phyloP scores from a whole-genome alignment of 345 rosid species.

The Hevea brasiliensis region DNA sequence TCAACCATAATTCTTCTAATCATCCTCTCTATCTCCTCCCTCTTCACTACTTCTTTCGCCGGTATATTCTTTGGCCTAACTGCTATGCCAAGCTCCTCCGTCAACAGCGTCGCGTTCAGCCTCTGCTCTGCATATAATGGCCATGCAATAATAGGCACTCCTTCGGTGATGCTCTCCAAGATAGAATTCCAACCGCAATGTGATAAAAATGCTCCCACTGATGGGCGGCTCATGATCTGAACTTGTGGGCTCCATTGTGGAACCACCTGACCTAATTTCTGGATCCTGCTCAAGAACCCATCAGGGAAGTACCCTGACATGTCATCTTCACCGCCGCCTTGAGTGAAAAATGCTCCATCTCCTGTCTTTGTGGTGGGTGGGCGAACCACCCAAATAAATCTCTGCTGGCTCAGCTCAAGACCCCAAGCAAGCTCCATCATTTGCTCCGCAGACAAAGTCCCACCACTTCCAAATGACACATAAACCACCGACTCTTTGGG shows the following conservation, averaged over 20 bases:
- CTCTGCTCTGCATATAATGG: conserved; percentile 71
- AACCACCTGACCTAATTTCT: conserved; percentile 39
- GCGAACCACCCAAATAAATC: conserved; percentile 56
- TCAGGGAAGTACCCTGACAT: conserved; percentile 38
- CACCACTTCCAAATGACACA: conserved; percentile 52
- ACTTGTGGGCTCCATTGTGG: conserved; percentile 60
- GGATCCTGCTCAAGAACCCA: conserved; percentile 50
- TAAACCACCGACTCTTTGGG: conserved; percentile 45
- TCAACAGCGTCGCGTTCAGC: conserved; percentile 61
- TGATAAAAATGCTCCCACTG: conserved; percentile 60
- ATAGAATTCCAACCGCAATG: conserved; percentile 76
- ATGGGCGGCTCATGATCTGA: conserved; percentile 50
- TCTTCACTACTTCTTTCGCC: neutral
- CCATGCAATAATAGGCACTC: conserved; percentile 68
- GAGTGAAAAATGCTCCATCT: conserved; percentile 24
- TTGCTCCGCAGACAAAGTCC: conserved; percentile 28
- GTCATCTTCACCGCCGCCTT: neutral
- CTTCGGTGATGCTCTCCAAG: conserved; percentile 51
- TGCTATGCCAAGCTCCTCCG: conserved; percentile 24
- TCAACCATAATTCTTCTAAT: conserved; percentile 23
- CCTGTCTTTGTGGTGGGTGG: conserved; percentile 4
- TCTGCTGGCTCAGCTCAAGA: conserved; percentile 30
- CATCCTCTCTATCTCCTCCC: conserved; percentile 26
- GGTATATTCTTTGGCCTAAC: conserved; percentile 7
- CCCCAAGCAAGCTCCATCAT: conserved; percentile 52